These are phyloP conservation scores for Collybia nuda DNA, from an alignment of 768 basidiomycete genomes.

Conservation along the genomic window DNA sequence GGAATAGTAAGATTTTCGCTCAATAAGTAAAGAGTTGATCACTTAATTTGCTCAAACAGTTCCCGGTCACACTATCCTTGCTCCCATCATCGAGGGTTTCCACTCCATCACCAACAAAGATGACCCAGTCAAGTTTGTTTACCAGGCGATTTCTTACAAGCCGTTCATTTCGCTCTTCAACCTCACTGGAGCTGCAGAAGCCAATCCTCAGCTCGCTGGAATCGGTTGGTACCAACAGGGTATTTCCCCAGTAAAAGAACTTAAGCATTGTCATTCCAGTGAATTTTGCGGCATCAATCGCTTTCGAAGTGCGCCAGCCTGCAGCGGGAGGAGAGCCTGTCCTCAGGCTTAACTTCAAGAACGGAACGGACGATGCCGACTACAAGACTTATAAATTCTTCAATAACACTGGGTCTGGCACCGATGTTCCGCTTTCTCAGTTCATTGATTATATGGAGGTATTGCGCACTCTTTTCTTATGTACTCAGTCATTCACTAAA, in stretches of 20 bases:
- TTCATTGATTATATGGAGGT: slow-evolving; percentile 44
- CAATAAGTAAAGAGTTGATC: too few species aligned
- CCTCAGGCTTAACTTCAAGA: slow-evolving; percentile 70
- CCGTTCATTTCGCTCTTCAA: slow-evolving; percentile 78
- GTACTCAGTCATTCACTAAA: background rate
- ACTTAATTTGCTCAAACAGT: slow-evolving; percentile 37
- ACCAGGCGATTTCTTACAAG: slow-evolving; percentile 70
- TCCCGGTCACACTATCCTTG: slow-evolving; percentile 63
- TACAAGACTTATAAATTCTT: slow-evolving; percentile 52
- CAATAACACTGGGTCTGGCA: slow-evolving; percentile 19
- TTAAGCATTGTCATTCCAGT: slow-evolving; percentile 33
- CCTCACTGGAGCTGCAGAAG: slow-evolving; percentile 59
- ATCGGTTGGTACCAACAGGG: slow-evolving; percentile 43
- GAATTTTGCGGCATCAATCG: slow-evolving; percentile 57
- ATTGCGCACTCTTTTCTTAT: background rate
- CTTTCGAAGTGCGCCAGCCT: slow-evolving; percentile 58
- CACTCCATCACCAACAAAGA: slow-evolving; percentile 45
- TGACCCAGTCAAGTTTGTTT: slow-evolving; percentile 55
- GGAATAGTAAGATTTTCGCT: slow-evolving; percentile 47
- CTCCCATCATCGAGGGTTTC: slow-evolving; percentile 56
- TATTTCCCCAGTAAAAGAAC: background rate
- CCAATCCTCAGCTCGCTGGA: slow-evolving; percentile 52
- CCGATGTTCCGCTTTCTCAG: slow-evolving; percentile 54
- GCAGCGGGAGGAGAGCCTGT: slow-evolving; percentile 44
- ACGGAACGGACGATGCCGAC: slow-evolving; percentile 48